Conservation (phyloP, 2,329 filamentous ascomycete species). For the Pyricularia sp. region DNA sequence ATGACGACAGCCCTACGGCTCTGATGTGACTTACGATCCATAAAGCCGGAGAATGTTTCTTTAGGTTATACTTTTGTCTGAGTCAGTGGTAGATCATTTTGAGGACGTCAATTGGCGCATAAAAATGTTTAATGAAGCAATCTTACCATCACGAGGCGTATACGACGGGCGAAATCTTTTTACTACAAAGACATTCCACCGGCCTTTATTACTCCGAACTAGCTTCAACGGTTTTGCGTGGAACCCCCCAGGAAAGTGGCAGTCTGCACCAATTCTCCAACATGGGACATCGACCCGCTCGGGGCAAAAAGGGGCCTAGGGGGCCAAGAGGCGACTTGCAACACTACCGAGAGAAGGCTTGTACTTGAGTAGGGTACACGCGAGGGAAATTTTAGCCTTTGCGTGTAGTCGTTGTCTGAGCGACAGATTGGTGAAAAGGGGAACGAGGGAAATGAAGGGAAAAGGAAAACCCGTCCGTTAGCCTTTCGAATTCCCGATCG, state of each 20-base stretch:
- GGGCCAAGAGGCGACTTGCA: not conserved
- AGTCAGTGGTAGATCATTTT: too few relatives aligned
- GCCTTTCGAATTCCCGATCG: too few relatives aligned
- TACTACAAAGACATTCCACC: not conserved
- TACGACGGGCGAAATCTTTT: not conserved
- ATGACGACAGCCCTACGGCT: not conserved
- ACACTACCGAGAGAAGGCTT: not conserved
- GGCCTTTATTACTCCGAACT: not conserved
- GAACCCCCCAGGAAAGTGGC: not conserved
- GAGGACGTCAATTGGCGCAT: not conserved
- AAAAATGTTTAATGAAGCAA: not conserved
- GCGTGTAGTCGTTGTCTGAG: too few relatives aligned
- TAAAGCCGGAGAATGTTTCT: too few relatives aligned
- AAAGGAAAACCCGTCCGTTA: too few relatives aligned
- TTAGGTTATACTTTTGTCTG: too few relatives aligned
- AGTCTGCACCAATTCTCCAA: not conserved
- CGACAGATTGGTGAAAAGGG: too few relatives aligned
- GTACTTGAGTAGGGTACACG: not conserved
- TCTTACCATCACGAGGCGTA: not conserved
- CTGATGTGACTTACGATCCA: not conserved
- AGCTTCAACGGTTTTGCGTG: not conserved
- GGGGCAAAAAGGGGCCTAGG: not conserved
- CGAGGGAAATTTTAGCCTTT: too few relatives aligned
- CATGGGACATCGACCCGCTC: not conserved
- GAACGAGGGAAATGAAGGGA: too few relatives aligned